A percentile compares a stretch with the other conserved stretches of the same genome.
These are phyloP conservation scores for Trapa bicornis DNA, from an alignment of 345 rosid genomes.

Conservation along the genomic window DNA sequence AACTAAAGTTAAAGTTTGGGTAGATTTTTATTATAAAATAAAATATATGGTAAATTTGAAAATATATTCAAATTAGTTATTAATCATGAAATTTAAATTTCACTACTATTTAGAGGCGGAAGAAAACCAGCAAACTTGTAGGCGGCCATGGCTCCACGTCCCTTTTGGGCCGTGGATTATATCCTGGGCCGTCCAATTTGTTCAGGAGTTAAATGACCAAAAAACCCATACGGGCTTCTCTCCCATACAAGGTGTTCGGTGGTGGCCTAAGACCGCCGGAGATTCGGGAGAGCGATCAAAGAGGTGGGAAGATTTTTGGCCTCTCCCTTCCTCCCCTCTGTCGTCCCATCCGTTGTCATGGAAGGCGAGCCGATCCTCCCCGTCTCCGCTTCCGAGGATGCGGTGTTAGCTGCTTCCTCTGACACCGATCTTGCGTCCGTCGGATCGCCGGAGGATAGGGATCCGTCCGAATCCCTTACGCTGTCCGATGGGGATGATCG, in stretches of 20 bases:
- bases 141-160: too few relatives aligned
- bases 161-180: too few relatives aligned
- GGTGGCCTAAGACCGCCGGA: neutral
- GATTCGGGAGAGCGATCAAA: neutral
- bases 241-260: neutral
- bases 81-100: too few relatives aligned
- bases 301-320: constrained; percentile 6
- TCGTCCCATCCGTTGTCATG: constrained; percentile 21
- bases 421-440: constrained; percentile 19
- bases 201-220: neutral
- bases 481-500: constrained; percentile 34
- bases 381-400: constrained; percentile 12
- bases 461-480: constrained; percentile 11
- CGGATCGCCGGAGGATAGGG: constrained; percentile 23
- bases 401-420: constrained; percentile 9
- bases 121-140: too few relatives aligned
- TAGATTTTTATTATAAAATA: too few relatives aligned
- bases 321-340: constrained; percentile 13
- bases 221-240: neutral
- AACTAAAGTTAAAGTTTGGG: too few relatives aligned
- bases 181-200: too few relatives aligned
- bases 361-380: constrained; percentile 19
- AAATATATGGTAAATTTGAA: too few relatives aligned
- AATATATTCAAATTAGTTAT: too few relatives aligned
- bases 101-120: too few relatives aligned